phyloP scores from a whole-genome alignment of 1,139 yeast genomes.

The Nakaseomyces glabratus region DNA sequence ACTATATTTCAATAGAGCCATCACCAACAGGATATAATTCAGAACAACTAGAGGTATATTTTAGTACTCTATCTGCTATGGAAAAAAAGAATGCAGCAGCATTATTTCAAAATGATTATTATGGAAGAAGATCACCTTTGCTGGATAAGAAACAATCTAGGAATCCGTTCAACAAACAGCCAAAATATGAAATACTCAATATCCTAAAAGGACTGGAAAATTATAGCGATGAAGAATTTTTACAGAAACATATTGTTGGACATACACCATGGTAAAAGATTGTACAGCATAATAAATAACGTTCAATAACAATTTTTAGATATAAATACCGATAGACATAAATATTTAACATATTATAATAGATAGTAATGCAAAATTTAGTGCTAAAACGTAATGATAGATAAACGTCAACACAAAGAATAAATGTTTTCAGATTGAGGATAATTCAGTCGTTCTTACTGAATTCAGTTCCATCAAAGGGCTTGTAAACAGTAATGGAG shows the following conservation, averaged over 20 bases:
- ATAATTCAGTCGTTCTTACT: too few species aligned
- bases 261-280: conserved; percentile 5
- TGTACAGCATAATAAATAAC: too few species aligned
- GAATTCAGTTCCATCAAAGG: conserved; percentile 11
- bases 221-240: conserved; percentile 4
- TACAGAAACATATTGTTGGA: conserved; percentile 4
- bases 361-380: too few species aligned
- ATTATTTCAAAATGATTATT: conserved; percentile 52
- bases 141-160: conserved; percentile 32
- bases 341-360: too few species aligned
- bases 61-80: conserved; percentile 36
- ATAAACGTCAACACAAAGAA: too few species aligned
- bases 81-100: conserved; percentile 50
- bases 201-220: not conserved
- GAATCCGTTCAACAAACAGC: conserved; percentile 50
- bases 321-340: too few species aligned
- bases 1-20: conserved; percentile 60
- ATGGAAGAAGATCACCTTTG: conserved; percentile 39
- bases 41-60: conserved; percentile 24
- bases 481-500: conserved; percentile 24
- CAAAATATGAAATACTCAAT: conserved; percentile 15
- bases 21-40: conserved; percentile 32
- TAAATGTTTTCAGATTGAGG: too few species aligned
- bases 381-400: too few species aligned
- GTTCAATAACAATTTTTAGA: too few species aligned